A percentile compares a stretch with the other conserved stretches of the same genome.
phyloP scores from a whole-genome alignment of 2,329 filamentous ascomycete genomes.

The Macrophomina phaseolina region DNA sequence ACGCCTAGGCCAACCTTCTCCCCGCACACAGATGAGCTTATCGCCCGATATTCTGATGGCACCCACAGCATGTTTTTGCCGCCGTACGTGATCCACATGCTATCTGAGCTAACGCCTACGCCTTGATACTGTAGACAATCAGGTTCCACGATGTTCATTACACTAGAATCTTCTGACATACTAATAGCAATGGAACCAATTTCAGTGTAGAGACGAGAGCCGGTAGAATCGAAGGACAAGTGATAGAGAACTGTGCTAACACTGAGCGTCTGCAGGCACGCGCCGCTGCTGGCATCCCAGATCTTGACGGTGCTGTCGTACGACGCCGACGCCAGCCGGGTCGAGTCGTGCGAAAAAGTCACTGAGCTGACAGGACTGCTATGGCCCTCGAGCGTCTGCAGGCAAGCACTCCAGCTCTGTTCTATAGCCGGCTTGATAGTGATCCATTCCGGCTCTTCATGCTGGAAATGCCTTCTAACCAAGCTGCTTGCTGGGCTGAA shows the following conservation, averaged over 20 bases:
- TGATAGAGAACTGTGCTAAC: constrained; percentile 25
- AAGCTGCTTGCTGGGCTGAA: constrained; percentile 32
- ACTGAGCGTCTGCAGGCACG: background rate
- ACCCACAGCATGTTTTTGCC: constrained; percentile 33
- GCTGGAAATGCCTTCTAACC: constrained; percentile 29
- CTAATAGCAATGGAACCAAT: constrained; percentile 30
- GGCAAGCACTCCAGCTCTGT: constrained; percentile 14
- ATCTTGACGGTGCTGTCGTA: no score
- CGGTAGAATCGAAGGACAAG: constrained; percentile 33
- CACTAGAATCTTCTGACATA: background rate
- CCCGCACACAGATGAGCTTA: constrained; percentile 30
- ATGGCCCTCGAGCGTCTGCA: no score
- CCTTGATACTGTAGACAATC: constrained; percentile 24
- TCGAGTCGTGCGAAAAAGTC: no score
- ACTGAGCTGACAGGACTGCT: no score
- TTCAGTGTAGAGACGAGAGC: constrained; percentile 33
- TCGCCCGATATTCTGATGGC: constrained; percentile 34
- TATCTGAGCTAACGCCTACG: constrained; percentile 28
- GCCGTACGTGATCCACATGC: constrained; percentile 32
- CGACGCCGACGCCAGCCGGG: no score
- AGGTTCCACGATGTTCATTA: constrained; percentile 20
- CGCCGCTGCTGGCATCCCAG: no score
- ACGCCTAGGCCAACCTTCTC: constrained; percentile 28
- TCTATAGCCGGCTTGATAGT: constrained; percentile 29
- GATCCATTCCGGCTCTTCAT: constrained; percentile 30